Evolutionary conservation across 805 yeast genomes (phyloP).

Genomic region (Metschnikowia peoriensis): DNA sequence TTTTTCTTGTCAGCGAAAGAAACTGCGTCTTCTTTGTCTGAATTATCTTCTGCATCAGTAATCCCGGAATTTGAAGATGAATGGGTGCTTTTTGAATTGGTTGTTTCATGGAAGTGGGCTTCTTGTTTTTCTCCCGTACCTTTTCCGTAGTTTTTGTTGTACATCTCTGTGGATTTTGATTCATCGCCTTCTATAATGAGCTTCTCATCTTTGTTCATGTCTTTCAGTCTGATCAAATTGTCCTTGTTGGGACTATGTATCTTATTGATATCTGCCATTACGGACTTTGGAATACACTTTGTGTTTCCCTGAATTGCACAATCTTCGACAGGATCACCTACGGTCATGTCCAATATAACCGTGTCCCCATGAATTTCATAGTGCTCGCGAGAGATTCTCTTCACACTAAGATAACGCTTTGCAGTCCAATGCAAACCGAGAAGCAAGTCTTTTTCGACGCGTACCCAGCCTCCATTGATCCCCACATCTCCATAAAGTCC

Average conservation of each 20-base stretch:
- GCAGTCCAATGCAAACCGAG: constrained; percentile 45
- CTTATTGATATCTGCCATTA: constrained; percentile 30
- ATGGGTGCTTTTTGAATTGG: no score
- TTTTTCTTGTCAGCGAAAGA: not conserved
- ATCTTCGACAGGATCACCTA: constrained; percentile 34
- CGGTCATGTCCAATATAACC: constrained; percentile 42
- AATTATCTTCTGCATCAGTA: not conserved
- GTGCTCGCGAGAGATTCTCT: constrained; percentile 22
- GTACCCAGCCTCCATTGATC: constrained; percentile 35
- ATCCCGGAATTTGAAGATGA: no score
- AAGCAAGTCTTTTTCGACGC: constrained; percentile 46
- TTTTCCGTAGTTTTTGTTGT: not conserved
- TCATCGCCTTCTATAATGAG: constrained; percentile 1
- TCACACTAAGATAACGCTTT: constrained; percentile 39
- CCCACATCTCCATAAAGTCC: constrained; percentile 18
- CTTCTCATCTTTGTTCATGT: constrained; percentile 9
- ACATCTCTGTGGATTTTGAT: not conserved
- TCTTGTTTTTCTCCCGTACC: not conserved
- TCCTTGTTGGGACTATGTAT: constrained; percentile 27
- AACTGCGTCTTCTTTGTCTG: no score
- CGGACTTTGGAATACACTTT: constrained; percentile 27
- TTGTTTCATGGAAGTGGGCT: no score
- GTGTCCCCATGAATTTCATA: constrained; percentile 19
- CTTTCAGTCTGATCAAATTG: constrained; percentile 15
- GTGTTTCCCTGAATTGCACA: constrained; percentile 37